Evolutionary conservation across 306 rosid genomes (phyloP), one percentile per base, ranked within the genome.

Genomic region (Herpetospermum pedunculosum): DNA sequence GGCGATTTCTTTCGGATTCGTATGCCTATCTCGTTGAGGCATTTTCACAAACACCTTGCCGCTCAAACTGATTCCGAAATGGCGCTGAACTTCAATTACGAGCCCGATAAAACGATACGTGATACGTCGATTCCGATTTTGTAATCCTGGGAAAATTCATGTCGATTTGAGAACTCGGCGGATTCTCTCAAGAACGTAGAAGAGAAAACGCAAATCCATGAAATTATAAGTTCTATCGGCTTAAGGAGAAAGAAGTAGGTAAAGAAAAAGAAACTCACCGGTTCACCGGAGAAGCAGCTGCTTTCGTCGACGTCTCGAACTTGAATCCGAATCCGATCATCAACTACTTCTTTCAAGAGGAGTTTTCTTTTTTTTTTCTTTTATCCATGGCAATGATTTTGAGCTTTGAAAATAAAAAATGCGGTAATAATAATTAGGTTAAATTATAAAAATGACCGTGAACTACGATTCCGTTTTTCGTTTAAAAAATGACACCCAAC

Each of bases 1-100:
- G 26, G 64, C 64, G 78, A 68, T 81, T 64, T 21, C 71, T 64
- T 10, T 29, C 19, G 65, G n/a, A 64, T 11, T 64, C 30, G 8
- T 35, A 10, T n/a, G 46, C 6, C 46, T 8, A 63, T 35, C 16
- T 63, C 71, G 48, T n/a, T 35, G 48, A 64, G 48, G 71, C 48
- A 64, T 64, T 64, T 8, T 64, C 30, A 64, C 71, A 64, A 64
- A 19, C 71, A 64, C 71, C 43, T 64, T 38, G 44, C 43, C 0
- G 30, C 71, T 35, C 15, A 38, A 35, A 19, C 32, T n/a, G 16
- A 64, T 7, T 19, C n/a, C 32, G 1, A 32, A 64, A 13, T 60
- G 1, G 26, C 69, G 26, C 69, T 3, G 7, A 32, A 60, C 6
- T 32, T 60, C 69, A 60, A 34, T 6, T 16, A 60, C 26, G 4